These are phyloP conservation scores for Handroanthus guayacan DNA, from an alignment of 257 asterid species.

Conservation along the genomic window DNA sequence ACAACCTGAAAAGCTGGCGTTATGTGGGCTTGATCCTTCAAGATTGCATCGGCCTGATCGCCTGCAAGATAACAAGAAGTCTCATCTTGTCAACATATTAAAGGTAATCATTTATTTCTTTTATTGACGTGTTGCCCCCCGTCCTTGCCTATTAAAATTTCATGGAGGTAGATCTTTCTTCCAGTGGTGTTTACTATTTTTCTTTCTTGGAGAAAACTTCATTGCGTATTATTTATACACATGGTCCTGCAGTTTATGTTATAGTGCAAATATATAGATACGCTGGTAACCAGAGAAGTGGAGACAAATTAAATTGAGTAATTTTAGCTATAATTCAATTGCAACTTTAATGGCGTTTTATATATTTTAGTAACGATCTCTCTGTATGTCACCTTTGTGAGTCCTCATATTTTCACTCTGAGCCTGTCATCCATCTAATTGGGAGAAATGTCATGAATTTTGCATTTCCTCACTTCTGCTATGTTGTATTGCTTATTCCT, in stretches of 20 bases:
- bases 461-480: not conserved
- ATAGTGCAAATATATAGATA: not conserved
- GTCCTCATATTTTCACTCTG: constrained; percentile 9
- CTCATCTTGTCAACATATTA: constrained; percentile 80
- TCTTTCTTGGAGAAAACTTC: not conserved
- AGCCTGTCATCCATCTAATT: constrained; percentile 17
- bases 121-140: not conserved
- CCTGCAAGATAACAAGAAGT: constrained; percentile 67
- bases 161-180: not conserved
- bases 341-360: not conserved
- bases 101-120: constrained; percentile 54
- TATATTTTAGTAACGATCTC: constrained; percentile 4
- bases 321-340: constrained; percentile 9
- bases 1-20: constrained; percentile 82
- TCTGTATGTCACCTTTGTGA: constrained; percentile 24
- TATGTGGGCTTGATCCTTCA: constrained; percentile 86
- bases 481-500: not conserved
- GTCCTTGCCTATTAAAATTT: not conserved
- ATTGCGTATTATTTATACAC: not conserved
- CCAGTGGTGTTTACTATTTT: not conserved
- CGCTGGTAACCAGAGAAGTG: constrained; percentile 5
- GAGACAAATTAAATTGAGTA: not conserved
- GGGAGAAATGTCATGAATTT: constrained; percentile 6
- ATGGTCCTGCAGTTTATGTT: constrained; percentile 18
- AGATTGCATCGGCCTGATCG: constrained; percentile 77